Percentiles rank a stretch among this genome's conserved stretches.
phyloP scores from a whole-genome alignment of 2,329 filamentous ascomycete genomes.

The Thielaviopsis ethacetica region DNA sequence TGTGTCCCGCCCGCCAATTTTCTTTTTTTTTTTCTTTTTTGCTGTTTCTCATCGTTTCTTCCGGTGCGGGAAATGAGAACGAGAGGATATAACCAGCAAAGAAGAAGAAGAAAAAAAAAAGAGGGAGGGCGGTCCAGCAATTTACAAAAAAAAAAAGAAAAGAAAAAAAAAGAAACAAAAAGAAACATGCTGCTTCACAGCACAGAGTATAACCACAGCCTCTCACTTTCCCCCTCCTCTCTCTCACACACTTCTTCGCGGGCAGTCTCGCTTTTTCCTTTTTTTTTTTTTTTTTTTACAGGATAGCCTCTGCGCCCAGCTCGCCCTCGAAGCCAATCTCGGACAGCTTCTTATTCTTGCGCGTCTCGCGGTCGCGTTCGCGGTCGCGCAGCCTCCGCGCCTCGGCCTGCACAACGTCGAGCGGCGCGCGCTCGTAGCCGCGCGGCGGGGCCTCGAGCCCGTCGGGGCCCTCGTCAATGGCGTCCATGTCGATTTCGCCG shows the following conservation, averaged over 20 bases:
- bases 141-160: constrained; percentile 5
- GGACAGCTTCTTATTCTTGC: constrained; percentile 51
- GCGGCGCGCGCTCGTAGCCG: constrained; percentile 48
- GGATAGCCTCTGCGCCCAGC: constrained; percentile 12
- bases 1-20: no score
- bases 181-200: no score
- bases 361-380: constrained; percentile 60
- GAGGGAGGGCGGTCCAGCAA: neutral
- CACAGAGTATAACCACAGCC: no score
- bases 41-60: no score
- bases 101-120: constrained; percentile 9
- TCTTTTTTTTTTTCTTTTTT: no score
- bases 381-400: constrained; percentile 54
- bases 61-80: no score
- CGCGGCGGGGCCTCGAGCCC: constrained; percentile 53
- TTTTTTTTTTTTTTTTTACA: neutral
- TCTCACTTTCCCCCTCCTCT: neutral
- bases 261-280: no score
- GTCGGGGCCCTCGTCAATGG: constrained; percentile 66
- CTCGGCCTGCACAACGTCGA: constrained; percentile 53
- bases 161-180: constrained; percentile 8
- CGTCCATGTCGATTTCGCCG: constrained; percentile 92
- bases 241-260: neutral
- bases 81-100: no score
- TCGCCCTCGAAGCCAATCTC: constrained; percentile 80